Evolutionary conservation across 2,329 filamentous ascomycete genomes (phyloP), one percentile per base, ranked within the genome.

Genomic region (Sordariomycetes sp.): DNA sequence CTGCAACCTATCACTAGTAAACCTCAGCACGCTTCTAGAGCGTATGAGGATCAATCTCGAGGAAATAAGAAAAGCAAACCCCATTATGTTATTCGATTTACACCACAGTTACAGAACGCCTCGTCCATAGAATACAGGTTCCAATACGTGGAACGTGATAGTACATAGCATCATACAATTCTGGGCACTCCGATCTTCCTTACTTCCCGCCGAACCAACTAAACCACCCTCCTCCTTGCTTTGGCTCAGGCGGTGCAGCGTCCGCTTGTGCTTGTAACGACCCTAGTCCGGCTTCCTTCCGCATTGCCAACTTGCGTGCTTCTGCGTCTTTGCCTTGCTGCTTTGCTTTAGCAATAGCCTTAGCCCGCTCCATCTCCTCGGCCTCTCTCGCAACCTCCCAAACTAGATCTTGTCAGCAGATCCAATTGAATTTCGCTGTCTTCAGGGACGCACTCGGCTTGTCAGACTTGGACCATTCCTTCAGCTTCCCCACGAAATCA

Each of bases 381-480:
- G 66, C 65, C 35, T 70, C 66, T 37, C 66, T 63, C 31, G 70
- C 60, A 4, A 71, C 68, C 25, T 63, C 48, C 67, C 65, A 72
- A 39, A 73, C 69, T 72, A 30, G 8, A 8, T 15, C n/a, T 28
- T n/a, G 25, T 28, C 17, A 28, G 25, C 25, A 14, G 25, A 15
- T 8, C 14, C 17, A 11, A 8, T 8, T 3, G n/a, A n/a, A 28
- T n/a, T n/a, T n/a, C 25, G 8, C 25, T 27, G 21, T 12, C 8
- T 9, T 28, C 11, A 18, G 14, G 17, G 32, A 64, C 81, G 40
- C 69, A 94, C 87, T 94, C 28, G 85, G 85, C 63, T 90, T 94
- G 53, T 94, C 82, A 11, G 82, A 92, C 64, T 88, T 93, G 18
- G 86, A 84, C 56, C 88, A 86, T 48, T 90, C 76, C 68, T 94